Evolutionary conservation across 306 rosid species (phyloP), one percentile per base, ranked within the genome.

Genomic region (Leucaena leucocephala): DNA sequence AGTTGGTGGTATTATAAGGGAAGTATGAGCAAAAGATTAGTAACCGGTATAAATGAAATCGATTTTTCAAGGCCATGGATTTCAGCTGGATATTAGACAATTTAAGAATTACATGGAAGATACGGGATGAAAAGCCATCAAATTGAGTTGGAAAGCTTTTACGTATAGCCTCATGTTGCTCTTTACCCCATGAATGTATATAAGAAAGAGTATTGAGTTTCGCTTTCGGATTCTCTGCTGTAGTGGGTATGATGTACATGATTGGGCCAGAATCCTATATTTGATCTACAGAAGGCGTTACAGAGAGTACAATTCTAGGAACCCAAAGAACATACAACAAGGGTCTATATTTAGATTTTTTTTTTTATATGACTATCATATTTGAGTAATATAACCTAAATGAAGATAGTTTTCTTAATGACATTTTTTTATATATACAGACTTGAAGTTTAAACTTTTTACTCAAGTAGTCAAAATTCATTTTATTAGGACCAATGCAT

Each of bases 131-230:
- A 72, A 19, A 55, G 19, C 63, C 42, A 27, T 63, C 80, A 19
- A 55, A 43, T 10, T 43, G 40, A 21, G 55, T 35, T 46, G 75
- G 66, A 55, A 57, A 64, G 77, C 76, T 34, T 54, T 61, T 8
- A 33, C 76, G 79, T 65, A 76, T 58, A 71, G 81, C 72, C 39
- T 61, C 15, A 27, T 27, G 27, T 19, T 44, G 62, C 43, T 67
- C 38, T n/a, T 48, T n/a, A 2, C 22, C 68, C 57, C 27, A 19
- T 62, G 43, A 76, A 76, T 17, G 65, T 21, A 68, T 68, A 68
- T 54, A 68, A 68, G 38, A 19, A 68, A 43, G 54, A 42, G 52
- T 43, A 42, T 68, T 43, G 54, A 43, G 73, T 15, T 42, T 68
- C 72, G 27, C 61, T 55, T 55, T 7, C 8, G 12, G 38, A 43